Evolutionary conservation across 2,329 filamentous ascomycete genomes (phyloP), one percentile per base, ranked within the genome.

Genomic region (Verticillium tricorpus): DNA sequence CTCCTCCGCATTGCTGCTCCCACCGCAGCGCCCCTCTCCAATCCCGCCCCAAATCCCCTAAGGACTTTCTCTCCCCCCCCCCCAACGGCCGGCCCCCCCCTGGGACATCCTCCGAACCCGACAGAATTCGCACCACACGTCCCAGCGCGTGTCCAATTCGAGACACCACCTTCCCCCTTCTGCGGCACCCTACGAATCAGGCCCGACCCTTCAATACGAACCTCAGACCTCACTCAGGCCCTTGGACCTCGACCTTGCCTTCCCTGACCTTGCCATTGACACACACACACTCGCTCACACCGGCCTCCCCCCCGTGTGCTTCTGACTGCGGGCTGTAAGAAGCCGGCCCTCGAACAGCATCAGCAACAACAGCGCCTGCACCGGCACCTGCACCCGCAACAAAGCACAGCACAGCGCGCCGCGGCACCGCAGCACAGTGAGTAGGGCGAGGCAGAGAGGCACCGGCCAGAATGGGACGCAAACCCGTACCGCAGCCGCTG

Each of bases 401-500:
- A 19, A 14, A 35, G 15, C n/a, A 35, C 55, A 12, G 55, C 55
- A 35, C 8, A 34, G 31, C 31, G 7, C 9, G 6, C n/a, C 56
- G 56, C 65, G 74, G 17, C n/a, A 17, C n/a, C 56, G 56, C 65
- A 74, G 63, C 67, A 35, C 8, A 35, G 34, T 35, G 34, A 52
- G 45, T 52, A 52, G 45, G 45, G 45, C 19, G 45, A 52, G 45
- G 45, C 45, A 52, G 40, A 50, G 14, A 35, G 40, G 40, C n/a
- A 50, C 54, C 54, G 15, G 54, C 58, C 45, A 59, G 35, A 59
- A 86, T 86, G 83, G 82, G 79, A 76, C 84, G 83, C 73, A 86
- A 85, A 75, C 76, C 80, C 70, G 82, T 79, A 74, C 84, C 83
- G 67, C 80, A 85, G 77, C 83, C 84, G 75, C 79, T 86, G 75